Evolutionary conservation across 257 asterid species (phyloP), one percentile per base, ranked within the genome.

Genomic region (Nicotiana sylvestris): DNA sequence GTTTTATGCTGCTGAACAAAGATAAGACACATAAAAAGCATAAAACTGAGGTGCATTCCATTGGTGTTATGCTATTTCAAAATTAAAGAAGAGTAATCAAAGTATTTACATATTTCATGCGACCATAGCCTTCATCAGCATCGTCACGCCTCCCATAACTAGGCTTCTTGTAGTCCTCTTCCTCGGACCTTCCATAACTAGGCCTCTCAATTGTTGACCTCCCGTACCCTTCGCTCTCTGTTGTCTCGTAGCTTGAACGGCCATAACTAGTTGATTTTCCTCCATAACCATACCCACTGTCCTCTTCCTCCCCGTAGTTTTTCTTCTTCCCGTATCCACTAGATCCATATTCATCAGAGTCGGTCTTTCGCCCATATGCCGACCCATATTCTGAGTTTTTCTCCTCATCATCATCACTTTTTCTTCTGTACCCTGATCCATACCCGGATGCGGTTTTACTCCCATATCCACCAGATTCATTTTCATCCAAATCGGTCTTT

Each of bases 81-180:
- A 76, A 51, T 32, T 67, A 39, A 33, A 60, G 11, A 57, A 57
- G 56, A 4, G 67, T 6, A 37, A 51, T 43, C 30, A 61, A 29
- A 76, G 76, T 12, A 68, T 95, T 89, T 53, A 95, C 98, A 66
- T 92, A 90, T 92, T 90, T 92, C 91, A 91, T 91, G 85, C 92
- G 95, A 81, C 93, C 93, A 89, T 94, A 82, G 86, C 90, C 85
- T 12, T 65, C 85, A 66, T 84, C 87, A 7, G 85, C 88, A 3
- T 90, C 84, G 4, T 78, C 91, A 78, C 83, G 87, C 89, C 90
- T 90, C 67, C 83, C 90, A 27, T 91, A 89, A 81, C 87, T 86
- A n/a, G 92, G 90, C 86, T 86, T 89, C 85, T 85, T 80, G 82
- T 91, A 91, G 65, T 87, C 92, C 81, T 89, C 93, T 80, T 90